Conservation (phyloP, 1,284 basidiomycete genomes). For the Cerrena zonata region DNA sequence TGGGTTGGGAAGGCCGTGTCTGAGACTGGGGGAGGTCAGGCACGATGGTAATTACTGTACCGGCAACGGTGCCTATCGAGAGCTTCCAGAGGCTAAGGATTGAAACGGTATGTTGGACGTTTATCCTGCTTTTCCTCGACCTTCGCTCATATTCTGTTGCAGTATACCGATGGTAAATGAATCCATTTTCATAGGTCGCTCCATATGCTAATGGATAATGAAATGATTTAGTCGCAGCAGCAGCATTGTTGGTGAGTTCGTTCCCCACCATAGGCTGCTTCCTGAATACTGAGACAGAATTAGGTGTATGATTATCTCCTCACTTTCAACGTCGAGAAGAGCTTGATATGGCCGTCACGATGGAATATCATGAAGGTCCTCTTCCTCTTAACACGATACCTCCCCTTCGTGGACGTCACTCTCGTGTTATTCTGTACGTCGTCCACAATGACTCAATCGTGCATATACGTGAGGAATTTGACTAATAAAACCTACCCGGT, state of each 20-base stretch:
- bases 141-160: not conserved
- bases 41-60: not conserved
- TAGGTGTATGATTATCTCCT: conserved; percentile 8
- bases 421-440: conserved; percentile 6
- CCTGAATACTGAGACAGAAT: not conserved
- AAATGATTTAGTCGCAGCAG: not conserved
- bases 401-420: conserved; percentile 3
- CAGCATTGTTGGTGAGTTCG: not conserved
- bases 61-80: not conserved
- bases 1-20: no score
- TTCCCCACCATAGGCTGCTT: not conserved
- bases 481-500: not conserved
- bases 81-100: not conserved
- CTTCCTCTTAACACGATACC: conserved; percentile 7
- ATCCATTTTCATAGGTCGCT: not conserved
- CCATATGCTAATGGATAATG: not conserved
- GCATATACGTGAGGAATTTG: no score
- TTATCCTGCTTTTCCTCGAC: not conserved
- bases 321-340: conserved; percentile 3
- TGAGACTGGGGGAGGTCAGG: no score
- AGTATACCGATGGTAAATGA: not conserved
- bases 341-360: conserved; percentile 6
- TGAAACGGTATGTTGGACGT: not conserved
- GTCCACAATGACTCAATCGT: not conserved
- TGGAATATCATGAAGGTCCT: conserved; percentile 4